Evolutionary conservation across 345 rosid genomes (phyloP).

Genomic region (Erodium maritimum): DNA sequence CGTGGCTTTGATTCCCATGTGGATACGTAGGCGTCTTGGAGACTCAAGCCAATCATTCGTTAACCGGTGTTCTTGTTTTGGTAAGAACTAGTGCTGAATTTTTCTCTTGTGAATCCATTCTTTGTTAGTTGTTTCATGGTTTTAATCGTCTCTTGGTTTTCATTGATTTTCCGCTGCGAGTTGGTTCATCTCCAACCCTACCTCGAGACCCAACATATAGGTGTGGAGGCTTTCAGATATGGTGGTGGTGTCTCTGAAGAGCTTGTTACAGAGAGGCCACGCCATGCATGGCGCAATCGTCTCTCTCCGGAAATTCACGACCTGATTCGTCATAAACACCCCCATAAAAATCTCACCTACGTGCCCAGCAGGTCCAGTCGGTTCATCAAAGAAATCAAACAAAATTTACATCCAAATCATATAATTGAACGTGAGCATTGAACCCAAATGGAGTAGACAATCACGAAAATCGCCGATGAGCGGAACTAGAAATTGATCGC

Average conservation of each 20-base stretch:
- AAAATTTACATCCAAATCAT: not conserved
- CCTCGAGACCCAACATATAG: too few species aligned
- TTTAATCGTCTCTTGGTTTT: too few species aligned
- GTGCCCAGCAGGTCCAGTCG: not conserved
- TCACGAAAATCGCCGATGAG: not conserved
- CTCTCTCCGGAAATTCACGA: slow-evolving; percentile 36
- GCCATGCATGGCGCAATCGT: slow-evolving; percentile 61
- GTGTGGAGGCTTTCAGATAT: slow-evolving; percentile 91
- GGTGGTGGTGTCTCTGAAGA: slow-evolving; percentile 83
- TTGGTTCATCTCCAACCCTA: too few species aligned
- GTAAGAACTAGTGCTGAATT: too few species aligned
- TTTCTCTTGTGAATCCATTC: too few species aligned
- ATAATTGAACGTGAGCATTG: not conserved
- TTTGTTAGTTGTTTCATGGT: too few species aligned
- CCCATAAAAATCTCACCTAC: not conserved
- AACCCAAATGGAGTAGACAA: not conserved
- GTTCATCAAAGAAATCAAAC: not conserved
- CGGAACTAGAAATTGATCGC: not conserved
- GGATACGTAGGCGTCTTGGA: too few species aligned
- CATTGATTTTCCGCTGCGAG: too few species aligned
- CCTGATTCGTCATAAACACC: slow-evolving; percentile 31
- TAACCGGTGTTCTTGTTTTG: too few species aligned
- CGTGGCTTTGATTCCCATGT: too few species aligned
- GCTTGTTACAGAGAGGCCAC: slow-evolving; percentile 67
- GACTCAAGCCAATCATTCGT: too few species aligned